phyloP scores from a whole-genome alignment of 2,329 filamentous ascomycete species.

The Zalaria sp. region DNA sequence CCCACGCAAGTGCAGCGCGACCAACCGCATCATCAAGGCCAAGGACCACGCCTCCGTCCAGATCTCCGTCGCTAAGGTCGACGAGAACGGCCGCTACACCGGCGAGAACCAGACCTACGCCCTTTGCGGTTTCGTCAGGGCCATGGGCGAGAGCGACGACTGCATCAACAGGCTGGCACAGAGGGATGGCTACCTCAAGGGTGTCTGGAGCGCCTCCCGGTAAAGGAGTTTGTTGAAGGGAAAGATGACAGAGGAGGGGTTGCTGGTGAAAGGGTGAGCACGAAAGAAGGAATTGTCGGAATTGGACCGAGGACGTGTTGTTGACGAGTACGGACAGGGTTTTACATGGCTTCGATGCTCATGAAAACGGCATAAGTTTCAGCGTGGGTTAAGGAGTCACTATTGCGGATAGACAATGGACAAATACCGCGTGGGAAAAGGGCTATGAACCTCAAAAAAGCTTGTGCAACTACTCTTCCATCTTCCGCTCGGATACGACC shows the following conservation, averaged over 20 bases:
- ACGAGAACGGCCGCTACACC: conserved; percentile 94
- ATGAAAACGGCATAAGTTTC: no score
- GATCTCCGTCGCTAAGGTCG: conserved; percentile 93
- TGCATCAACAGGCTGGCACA: conserved; percentile 89
- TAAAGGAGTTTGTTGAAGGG: conserved; percentile 21
- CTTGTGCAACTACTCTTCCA: not conserved
- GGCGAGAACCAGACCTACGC: conserved; percentile 97
- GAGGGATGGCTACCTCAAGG: conserved; percentile 93
- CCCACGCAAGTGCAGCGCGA: conserved; percentile 96
- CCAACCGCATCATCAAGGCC: conserved; percentile 99
- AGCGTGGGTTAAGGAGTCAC: not conserved
- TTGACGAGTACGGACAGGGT: no score
- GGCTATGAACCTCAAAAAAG: not conserved
- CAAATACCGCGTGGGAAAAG: not conserved
- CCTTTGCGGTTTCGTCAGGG: conserved; percentile 92
- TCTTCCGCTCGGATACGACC: not conserved
- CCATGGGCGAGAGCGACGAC: conserved; percentile 97
- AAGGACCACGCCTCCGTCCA: conserved; percentile 99
- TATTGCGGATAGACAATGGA: not conserved
- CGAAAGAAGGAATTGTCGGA: no score
- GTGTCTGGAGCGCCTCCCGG: conserved; percentile 70
- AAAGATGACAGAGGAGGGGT: not conserved
- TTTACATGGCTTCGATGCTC: no score
- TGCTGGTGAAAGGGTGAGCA: no score
- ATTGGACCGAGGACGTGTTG: no score